Evolutionary conservation across 306 rosid species (phyloP).

Genomic region (Cercis canadensis): DNA sequence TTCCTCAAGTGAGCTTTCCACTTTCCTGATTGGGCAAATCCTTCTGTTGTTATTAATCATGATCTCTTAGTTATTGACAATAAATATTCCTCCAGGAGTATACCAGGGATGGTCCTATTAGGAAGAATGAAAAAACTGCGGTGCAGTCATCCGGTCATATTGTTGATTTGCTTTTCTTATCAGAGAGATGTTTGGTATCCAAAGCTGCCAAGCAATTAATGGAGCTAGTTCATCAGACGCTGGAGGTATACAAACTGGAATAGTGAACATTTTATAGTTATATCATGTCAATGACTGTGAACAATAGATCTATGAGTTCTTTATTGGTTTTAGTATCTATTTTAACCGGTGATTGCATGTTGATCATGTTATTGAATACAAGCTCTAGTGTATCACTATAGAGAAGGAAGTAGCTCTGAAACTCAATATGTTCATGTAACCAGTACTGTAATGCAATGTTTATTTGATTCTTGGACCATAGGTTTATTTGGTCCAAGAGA

Average conservation of each 20-base stretch:
- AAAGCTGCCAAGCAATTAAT: conserved; percentile 78
- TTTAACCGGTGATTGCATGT: conserved; percentile 15
- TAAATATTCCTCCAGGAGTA: conserved; percentile 56
- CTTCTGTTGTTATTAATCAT: conserved; percentile 26
- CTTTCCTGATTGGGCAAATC: conserved; percentile 8
- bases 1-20: conserved; percentile 67
- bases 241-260: conserved; percentile 58
- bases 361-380: conserved; percentile 33
- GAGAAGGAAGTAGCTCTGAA: not conserved
- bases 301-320: not conserved
- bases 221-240: conserved; percentile 87
- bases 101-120: conserved; percentile 50
- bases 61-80: conserved; percentile 36
- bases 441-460: not conserved
- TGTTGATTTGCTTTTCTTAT: conserved; percentile 76
- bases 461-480: too few relatives aligned
- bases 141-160: conserved; percentile 57
- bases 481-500: too few relatives aligned
- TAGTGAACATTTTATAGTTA: conserved; percentile 8
- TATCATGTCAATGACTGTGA: not conserved
- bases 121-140: conserved; percentile 52
- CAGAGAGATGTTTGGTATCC: conserved; percentile 86
- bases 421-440: not conserved
- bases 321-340: not conserved
- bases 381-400: not conserved